phyloP scores from a whole-genome alignment of 768 basidiomycete genomes.

The Glaciozyma antarctica region DNA sequence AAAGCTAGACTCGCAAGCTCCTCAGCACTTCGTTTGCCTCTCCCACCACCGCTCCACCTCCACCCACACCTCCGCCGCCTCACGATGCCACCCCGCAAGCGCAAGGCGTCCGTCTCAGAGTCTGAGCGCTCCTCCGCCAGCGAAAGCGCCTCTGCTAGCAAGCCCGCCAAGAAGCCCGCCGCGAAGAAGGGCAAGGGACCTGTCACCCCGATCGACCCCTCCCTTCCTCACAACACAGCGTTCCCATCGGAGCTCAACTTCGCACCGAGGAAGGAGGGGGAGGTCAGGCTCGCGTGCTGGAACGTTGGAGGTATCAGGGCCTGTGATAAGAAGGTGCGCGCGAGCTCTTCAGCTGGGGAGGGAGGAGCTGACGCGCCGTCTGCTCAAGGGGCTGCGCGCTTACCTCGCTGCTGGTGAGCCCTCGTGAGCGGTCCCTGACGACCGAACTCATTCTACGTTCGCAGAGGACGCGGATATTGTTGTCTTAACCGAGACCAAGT shows the following conservation, averaged over 20 bases:
- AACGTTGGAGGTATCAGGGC: slow-evolving; percentile 71
- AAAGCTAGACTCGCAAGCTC: neutral
- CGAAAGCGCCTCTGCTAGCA: neutral
- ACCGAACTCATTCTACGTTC: slow-evolving; percentile 33
- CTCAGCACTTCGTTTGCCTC: neutral
- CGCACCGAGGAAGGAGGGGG: slow-evolving; percentile 12
- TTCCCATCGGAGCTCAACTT: slow-evolving; percentile 29
- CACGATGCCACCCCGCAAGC: slow-evolving; percentile 1
- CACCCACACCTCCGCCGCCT: neutral
- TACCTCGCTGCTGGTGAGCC: slow-evolving; percentile 48
- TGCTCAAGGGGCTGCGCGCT: slow-evolving; percentile 59
- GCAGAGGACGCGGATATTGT: slow-evolving; percentile 80
- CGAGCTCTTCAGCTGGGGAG: neutral
- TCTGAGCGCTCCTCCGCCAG: neutral
- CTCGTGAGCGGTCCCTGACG: too few species aligned
- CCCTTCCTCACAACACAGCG: slow-evolving; percentile 28
- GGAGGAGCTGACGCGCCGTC: neutral
- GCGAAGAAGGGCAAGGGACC: slow-evolving; percentile 15
- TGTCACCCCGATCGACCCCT: slow-evolving; percentile 30
- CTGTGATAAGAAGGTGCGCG: slow-evolving; percentile 61
- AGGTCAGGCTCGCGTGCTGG: slow-evolving; percentile 52
- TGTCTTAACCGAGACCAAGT: slow-evolving; percentile 75
- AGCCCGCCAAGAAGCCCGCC: neutral
- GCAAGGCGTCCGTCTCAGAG: neutral
- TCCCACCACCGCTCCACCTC: neutral